Base-by-base conservation (phyloP, 2,329 filamentous ascomycete genomes). In the Hymenoscyphus occultus region DNA sequence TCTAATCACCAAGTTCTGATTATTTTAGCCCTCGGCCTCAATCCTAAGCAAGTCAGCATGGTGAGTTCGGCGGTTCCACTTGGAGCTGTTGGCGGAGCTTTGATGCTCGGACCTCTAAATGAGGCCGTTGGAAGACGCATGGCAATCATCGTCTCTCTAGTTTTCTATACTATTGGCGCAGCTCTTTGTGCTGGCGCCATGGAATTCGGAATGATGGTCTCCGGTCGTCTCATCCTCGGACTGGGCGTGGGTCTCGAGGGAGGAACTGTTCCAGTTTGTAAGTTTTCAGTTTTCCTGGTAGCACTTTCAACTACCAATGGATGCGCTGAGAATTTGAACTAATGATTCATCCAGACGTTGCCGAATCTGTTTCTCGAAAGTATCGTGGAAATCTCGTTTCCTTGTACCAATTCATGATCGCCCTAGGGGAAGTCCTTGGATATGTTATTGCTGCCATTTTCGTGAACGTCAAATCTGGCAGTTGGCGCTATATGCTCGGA, bases 341-440 rank as follows among this genome's bases (percentile, higher is more conserved):
- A 28, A 61, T 16, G 16, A 61, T 14, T 3, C 0, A 16, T 39
- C 16, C 13, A 61, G 59, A 92, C 68, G 89, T 92, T 39, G 88
- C 89, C 1, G 89, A 92, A 76, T 88, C 86, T 0, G 89, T 91
- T 56, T 87, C 89, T 71, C 81, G 85, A 39, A 82, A 81, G 65
- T 81, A 90, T 31, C 85, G 89, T 71, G 89, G 89, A 69, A 91
- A 91, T 74, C 77, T 92, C 60, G 89, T 92, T 1, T 90, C 88
- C 0, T 79, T 91, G 0, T 92, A 91, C 75, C 90, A 92, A 73
- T 85, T 91, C 77, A 91, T 90, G 77, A 92, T 92, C 71, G 90
- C 90, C 0, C 81, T 92, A 0, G 89, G 89, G 35, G 89, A 91
- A 71, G 89, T 92, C 1, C 79, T 92, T 1, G 90, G 89, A 2